Evolutionary conservation across 1,139 yeast species (phyloP).

Genomic region (Ogataea hybrid): DNA sequence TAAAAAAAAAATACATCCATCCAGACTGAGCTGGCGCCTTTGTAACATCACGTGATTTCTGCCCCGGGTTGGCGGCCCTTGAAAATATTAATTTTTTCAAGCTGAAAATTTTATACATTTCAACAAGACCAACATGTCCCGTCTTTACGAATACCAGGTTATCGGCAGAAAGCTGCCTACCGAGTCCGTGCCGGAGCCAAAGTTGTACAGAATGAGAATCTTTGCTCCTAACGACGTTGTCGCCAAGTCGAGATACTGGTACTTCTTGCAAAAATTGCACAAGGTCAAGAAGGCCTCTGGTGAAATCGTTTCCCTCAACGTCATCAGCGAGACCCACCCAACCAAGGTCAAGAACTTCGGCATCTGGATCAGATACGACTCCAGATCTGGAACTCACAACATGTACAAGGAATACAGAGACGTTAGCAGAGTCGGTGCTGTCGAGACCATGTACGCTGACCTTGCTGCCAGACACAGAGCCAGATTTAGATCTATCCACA

Average conservation of each 20-base stretch:
- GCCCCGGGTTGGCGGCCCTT: conserved; percentile 7
- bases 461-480: conserved; percentile 99
- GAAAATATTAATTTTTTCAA: conserved; percentile 8
- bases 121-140: conserved; percentile 45
- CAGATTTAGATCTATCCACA: conserved; percentile 99
- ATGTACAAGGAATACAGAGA: conserved; percentile 99
- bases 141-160: conserved; percentile 99
- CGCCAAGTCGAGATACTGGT: conserved; percentile 99
- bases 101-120: conserved; percentile 13
- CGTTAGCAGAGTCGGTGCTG: conserved; percentile 98
- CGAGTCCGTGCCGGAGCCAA: conserved; percentile 98
- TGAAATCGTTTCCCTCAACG: conserved; percentile 94
- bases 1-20: too few species aligned
- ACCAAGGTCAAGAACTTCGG: conserved; percentile 99
- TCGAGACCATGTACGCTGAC: conserved; percentile 98
- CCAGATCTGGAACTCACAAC: conserved; percentile 99
- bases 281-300: conserved; percentile 99
- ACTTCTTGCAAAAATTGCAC: conserved; percentile 98
- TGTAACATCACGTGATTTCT: conserved; percentile 3
- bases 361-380: conserved; percentile 99
- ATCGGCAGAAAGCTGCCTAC: conserved; percentile 99
- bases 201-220: conserved; percentile 99
- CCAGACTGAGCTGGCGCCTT: too few species aligned
- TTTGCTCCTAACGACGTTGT: conserved; percentile 99
- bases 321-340: conserved; percentile 93